Evolutionary conservation across 1,139 yeast genomes (phyloP), one percentile per base, ranked within the genome.

Genomic region (Saccharomyces pastorianus): DNA sequence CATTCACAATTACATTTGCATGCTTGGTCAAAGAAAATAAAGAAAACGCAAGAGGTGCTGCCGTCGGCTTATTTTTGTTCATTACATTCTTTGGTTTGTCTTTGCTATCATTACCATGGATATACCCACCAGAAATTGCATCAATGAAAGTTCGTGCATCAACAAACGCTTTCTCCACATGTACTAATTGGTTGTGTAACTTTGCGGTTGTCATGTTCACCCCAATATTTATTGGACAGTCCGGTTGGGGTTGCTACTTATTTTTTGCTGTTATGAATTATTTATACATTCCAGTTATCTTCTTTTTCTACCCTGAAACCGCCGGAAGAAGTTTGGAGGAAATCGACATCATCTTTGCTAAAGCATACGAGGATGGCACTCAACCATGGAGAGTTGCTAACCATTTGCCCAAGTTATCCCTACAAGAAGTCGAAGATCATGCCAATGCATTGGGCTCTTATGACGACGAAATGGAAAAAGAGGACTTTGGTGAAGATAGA

Each of bases 301-400:
- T 71, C 75, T 79, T 86, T 76, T 84, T 79, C 71, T 82, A 79
- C 65, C 87, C 87, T 41, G 88, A 83, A 71, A 82, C 86, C 32
- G 80, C 84, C 13, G 82, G 82, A 56, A 75, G 85, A 64, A 72
- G 84, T 29, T 73, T 83, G 65, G 87, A 82, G 66, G 85, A 82
- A 64, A 76, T 82, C 59, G 85, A 83, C 64, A 74, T 79, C 59
- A 83, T 85, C 59, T 83, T 81, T 63, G 75, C 65, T 44, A 62
- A 62, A 56, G 55, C 71, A 52, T 55, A 60, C 59, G 70, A 71
- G 52, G 82, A 78, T 55, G 74, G 74, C 51, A 71, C 77, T 59
- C 75, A 71, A 64, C 76, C 82, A 47, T 78, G 80, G 81, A 77
- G 81, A 74, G 81, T 78, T 41, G 82, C 82, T 51, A 78, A 77